Conservation (phyloP, 1,284 basidiomycete species). For the Bjerkandera adusta region DNA sequence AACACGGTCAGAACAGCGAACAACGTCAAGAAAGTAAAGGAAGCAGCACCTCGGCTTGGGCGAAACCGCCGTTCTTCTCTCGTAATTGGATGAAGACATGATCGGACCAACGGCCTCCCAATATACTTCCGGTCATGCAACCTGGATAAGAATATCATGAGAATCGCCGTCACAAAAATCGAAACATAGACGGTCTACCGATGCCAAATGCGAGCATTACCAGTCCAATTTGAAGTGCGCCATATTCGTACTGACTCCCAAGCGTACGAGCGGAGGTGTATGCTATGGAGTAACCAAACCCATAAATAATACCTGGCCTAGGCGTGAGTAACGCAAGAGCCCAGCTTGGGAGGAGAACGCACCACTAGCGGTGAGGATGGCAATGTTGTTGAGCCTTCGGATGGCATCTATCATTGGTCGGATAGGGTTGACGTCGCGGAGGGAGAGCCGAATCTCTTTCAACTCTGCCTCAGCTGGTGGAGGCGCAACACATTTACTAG, state of each 20-base stretch:
- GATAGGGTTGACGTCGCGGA: constrained; percentile 74
- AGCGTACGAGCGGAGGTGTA: constrained; percentile 77
- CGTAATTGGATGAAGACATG: constrained; percentile 54
- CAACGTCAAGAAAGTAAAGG: background rate
- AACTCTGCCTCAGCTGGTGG: constrained; percentile 11
- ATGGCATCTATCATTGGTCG: constrained; percentile 59
- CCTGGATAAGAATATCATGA: constrained; percentile 34
- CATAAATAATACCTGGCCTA: constrained; percentile 66
- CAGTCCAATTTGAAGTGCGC: constrained; percentile 67
- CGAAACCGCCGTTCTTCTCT: constrained; percentile 56
- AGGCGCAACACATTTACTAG: no score
- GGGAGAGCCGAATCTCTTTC: constrained; percentile 50
- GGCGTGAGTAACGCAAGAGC: background rate
- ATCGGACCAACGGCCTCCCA: constrained; percentile 82
- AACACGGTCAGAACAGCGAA: background rate
- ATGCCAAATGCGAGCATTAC: constrained; percentile 74
- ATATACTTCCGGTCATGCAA: constrained; percentile 63
- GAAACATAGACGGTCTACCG: constrained; percentile 39
- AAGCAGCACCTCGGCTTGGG: constrained; percentile 58
- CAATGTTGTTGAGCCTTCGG: constrained; percentile 61
- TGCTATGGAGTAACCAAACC: constrained; percentile 63
- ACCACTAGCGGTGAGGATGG: constrained; percentile 72
- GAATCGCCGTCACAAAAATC: background rate
- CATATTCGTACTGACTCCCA: constrained; percentile 60
- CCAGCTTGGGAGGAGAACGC: constrained; percentile 20